Evolutionary conservation across 2,329 filamentous ascomycete species (phyloP).

Genomic region (Colletotrichum sp.): DNA sequence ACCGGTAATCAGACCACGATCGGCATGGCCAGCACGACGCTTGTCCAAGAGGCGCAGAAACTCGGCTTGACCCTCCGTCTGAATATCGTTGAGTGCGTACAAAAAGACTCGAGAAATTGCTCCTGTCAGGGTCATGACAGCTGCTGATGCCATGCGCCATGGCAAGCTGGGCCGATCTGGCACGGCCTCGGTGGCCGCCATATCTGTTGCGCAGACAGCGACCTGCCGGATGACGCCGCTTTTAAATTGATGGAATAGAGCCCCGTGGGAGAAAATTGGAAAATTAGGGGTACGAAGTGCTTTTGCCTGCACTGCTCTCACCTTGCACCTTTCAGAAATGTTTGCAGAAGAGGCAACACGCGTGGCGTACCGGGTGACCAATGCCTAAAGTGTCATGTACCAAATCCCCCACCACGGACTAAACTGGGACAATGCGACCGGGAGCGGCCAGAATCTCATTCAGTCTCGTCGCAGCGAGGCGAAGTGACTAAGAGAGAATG

Average conservation of each 20-base stretch:
- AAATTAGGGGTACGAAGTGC: background rate
- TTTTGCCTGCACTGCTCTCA: background rate
- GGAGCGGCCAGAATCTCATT: background rate
- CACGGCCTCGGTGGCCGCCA: conserved; percentile 11
- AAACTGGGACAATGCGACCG: background rate
- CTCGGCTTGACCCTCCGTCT: conserved; percentile 76
- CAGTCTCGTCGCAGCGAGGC: background rate
- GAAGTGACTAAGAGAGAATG: background rate
- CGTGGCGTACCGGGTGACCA: background rate
- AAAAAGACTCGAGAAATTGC: conserved; percentile 77
- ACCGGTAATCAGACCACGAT: conserved; percentile 81
- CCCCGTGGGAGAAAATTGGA: background rate
- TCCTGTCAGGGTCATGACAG: conserved; percentile 77
- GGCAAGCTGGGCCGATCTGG: conserved; percentile 60
- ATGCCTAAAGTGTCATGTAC: background rate
- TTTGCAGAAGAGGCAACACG: background rate
- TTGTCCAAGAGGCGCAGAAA: conserved; percentile 80
- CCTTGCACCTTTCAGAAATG: background rate
- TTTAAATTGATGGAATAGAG: background rate
- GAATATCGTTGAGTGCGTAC: conserved; percentile 74
- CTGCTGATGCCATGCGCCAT: conserved; percentile 77
- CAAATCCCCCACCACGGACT: background rate
- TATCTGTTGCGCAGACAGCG: background rate
- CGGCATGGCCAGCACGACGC: conserved; percentile 67
- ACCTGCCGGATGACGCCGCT: background rate